Conservation (phyloP, 164 flowering plant species). For the Piper longum region DNA sequence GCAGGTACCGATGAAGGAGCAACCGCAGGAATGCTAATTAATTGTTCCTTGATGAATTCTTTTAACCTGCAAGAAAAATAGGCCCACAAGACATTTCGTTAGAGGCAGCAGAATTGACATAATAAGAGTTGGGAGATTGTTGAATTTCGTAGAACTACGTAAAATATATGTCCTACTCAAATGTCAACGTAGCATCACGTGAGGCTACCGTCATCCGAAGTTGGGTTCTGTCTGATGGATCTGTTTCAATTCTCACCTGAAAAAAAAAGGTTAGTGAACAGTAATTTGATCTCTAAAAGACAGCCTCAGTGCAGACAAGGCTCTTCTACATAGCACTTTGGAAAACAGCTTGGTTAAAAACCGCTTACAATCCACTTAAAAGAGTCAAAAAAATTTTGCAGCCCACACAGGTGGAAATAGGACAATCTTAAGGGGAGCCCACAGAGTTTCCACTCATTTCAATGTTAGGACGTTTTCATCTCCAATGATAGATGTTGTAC, state of each 20-base stretch:
- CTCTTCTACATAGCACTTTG: too few species aligned
- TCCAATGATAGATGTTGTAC: too few species aligned
- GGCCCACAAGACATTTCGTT: neutral
- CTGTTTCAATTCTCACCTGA: slow-evolving; percentile 91
- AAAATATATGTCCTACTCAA: slow-evolving; percentile 41
- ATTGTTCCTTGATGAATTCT: slow-evolving; percentile 86
- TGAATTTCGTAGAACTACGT: neutral
- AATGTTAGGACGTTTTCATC: too few species aligned
- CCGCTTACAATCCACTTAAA: too few species aligned
- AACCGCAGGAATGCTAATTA: slow-evolving; percentile 45
- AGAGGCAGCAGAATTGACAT: neutral
- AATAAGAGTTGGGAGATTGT: neutral
- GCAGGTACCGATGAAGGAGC: slow-evolving; percentile 24
- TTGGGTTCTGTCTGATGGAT: slow-evolving; percentile 96
- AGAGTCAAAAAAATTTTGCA: too few species aligned
- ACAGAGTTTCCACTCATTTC: too few species aligned
- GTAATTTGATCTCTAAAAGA: neutral
- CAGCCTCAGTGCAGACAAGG: neutral
- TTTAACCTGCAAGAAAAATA: slow-evolving; percentile 51
- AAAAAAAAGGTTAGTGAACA: neutral
- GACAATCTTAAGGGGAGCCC: too few species aligned
- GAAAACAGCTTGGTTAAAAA: too few species aligned
- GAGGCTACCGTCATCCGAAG: slow-evolving; percentile 92
- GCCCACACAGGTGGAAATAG: too few species aligned
- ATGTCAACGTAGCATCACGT: slow-evolving; percentile 78